Evolutionary conservation across 2,329 filamentous ascomycete genomes (phyloP).

Genomic region (Drechslera avenae): DNA sequence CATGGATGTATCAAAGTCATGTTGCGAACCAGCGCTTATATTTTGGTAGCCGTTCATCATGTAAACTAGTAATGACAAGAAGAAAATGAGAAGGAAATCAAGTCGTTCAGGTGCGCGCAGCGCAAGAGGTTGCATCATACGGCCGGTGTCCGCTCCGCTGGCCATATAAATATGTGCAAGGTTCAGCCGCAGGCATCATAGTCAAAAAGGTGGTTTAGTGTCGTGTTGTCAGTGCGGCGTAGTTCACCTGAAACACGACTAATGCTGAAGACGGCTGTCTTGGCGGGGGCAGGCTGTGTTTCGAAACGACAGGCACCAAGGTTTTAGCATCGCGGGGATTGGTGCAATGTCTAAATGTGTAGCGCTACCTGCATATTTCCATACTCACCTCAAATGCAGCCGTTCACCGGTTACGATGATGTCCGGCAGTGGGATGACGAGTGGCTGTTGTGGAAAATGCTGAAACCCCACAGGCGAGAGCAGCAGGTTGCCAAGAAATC

Average conservation of each 20-base stretch:
- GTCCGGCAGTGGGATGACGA: constrained; percentile 7
- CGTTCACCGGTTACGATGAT: constrained; percentile 8
- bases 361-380: constrained; percentile 4
- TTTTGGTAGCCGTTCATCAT: constrained; percentile 15
- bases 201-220: not conserved
- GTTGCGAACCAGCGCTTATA: constrained; percentile 20
- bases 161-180: constrained; percentile 1
- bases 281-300: constrained; percentile 24
- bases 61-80: not conserved
- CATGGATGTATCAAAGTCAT: not conserved
- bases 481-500: constrained; percentile 11
- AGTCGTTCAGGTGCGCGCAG: not conserved
- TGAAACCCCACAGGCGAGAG: constrained; percentile 14
- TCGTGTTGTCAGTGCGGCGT: constrained; percentile 20
- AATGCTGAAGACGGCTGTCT: constrained; percentile 16
- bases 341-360: not conserved
- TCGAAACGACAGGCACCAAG: constrained; percentile 21
- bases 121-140: not conserved
- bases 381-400: not conserved
- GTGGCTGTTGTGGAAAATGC: constrained; percentile 10
- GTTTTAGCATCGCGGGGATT: constrained; percentile 13
- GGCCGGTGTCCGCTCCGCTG: not conserved
- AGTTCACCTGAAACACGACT: constrained; percentile 36
- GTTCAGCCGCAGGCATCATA: not conserved
- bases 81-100: not conserved